A percentile compares a stretch with the other conserved stretches of the same genome.
These are phyloP conservation scores for Hypericum perforatum DNA, from an alignment of 345 rosid species.

Conservation along the genomic window DNA sequence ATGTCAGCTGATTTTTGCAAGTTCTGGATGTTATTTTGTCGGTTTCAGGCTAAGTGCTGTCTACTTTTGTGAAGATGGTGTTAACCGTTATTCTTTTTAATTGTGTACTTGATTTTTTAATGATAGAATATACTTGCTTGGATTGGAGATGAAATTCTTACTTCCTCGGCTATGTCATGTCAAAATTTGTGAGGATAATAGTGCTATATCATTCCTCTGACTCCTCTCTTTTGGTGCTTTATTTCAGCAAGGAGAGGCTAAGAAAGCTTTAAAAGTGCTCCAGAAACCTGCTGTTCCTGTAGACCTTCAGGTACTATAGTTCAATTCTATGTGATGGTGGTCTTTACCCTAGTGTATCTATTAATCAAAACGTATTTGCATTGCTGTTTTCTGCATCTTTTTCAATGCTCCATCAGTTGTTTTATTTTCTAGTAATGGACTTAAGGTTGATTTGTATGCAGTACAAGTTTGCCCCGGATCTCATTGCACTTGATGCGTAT, in stretches of 20 bases:
- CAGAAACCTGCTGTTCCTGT: conserved; percentile 73
- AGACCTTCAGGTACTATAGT: conserved; percentile 71
- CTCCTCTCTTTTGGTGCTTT: background rate
- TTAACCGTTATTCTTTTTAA: too few species aligned
- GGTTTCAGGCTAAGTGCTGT: too few species aligned
- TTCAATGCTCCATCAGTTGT: conserved; percentile 13
- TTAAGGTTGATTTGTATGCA: conserved; percentile 31
- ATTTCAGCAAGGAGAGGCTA: conserved; percentile 90
- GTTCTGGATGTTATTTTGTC: too few species aligned
- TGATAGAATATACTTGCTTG: too few species aligned
- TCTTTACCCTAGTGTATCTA: too few species aligned
- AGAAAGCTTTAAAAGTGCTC: conserved; percentile 86
- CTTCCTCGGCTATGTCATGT: background rate
- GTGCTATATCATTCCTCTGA: background rate
- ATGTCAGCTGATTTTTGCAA: too few species aligned
- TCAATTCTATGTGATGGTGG: conserved; percentile 7
- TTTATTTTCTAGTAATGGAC: conserved; percentile 9
- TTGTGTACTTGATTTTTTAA: too few species aligned
- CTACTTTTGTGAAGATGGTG: too few species aligned
- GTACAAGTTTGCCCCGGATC: conserved; percentile 96
- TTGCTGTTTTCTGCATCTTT: background rate
- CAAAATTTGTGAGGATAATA: background rate
- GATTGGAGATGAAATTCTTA: too few species aligned
- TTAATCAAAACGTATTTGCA: background rate
- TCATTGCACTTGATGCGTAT: conserved; percentile 90